Base-by-base conservation (phyloP, 345 rosid genomes). In the Mercurialis annua region DNA sequence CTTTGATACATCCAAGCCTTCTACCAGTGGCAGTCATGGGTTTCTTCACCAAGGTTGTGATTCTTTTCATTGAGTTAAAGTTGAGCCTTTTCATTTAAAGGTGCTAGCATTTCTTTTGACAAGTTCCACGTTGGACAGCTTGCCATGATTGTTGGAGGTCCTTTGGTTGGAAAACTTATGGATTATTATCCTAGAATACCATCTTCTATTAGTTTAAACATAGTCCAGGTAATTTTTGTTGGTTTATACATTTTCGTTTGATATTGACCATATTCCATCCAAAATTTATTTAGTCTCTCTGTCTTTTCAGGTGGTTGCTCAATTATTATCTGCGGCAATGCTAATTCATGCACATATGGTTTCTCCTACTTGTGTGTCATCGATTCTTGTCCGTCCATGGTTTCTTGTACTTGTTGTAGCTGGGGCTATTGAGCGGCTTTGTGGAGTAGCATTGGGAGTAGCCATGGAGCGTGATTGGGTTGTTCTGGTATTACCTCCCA, bases 401-500 rank as follows among this genome's bases (percentile, higher is more conserved):
- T 93, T 93, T 85, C 51, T 81, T 46, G 85, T 80, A 18, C 83
- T 93, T 30, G 78, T 93, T 46, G 74, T 87, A 66, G 83, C 90
- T 2, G 97, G 95, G 53, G 90, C 97, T 55, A 36, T 93, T 60
- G 98, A 93, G 76, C 84, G 90, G 69, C 78, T 93, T 54, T 83
- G 90, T 56, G 98, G 97, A 42, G 79, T 90, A 56, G 96, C 97
- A 40, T 70, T 86, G 23, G 98, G 97, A 30, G 96, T 93, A 51
- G 90, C 96, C 59, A 78, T 85, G 80, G 98, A 93, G 72, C 90
- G 97, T 59, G 97, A 93, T 62, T 93, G 98, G 98, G 88, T 90
- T 71, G 97, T 94, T 59, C 85, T 87, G 96, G 99, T 93, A 85
- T 54, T 66, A 29, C 77, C 42, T 62, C 60, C 42, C 56, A 36